Evolutionary conservation across 208 protist genomes (phyloP).

Genomic region (Phytomonas serpens): DNA sequence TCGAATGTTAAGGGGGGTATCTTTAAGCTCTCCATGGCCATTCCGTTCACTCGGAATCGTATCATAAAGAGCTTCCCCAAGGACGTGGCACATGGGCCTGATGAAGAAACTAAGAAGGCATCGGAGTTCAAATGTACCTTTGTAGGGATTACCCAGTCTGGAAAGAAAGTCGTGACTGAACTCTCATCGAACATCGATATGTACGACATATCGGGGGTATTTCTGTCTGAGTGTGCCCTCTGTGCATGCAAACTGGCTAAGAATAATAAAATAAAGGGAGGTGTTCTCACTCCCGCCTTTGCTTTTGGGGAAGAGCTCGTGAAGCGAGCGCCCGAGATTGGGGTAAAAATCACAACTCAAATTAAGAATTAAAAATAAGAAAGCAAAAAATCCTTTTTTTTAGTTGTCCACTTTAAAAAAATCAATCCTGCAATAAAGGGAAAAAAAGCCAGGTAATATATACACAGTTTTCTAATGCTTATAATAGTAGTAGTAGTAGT

Average conservation of each 20-base stretch:
- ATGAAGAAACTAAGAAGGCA: slow-evolving; percentile 25
- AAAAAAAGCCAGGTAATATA: background rate
- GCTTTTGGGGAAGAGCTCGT: slow-evolving; percentile 63
- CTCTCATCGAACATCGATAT: slow-evolving; percentile 34
- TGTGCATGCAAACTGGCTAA: slow-evolving; percentile 27
- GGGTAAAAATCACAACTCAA: slow-evolving; percentile 24
- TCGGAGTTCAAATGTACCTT: slow-evolving; percentile 44
- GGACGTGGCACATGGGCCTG: slow-evolving; percentile 32
- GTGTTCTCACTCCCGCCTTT: slow-evolving; percentile 53
- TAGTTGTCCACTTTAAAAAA: background rate
- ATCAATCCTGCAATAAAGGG: background rate
- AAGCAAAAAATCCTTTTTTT: background rate
- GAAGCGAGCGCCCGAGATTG: slow-evolving; percentile 23
- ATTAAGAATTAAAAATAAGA: background rate
- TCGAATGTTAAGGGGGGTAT: slow-evolving; percentile 21
- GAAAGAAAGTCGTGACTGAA: slow-evolving; percentile 26
- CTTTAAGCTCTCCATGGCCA: slow-evolving; percentile 15
- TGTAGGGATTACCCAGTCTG: slow-evolving; percentile 36
- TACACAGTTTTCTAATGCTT: background rate
- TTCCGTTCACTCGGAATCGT: slow-evolving; percentile 38
- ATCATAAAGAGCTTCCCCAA: slow-evolving; percentile 27
- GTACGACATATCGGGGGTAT: slow-evolving; percentile 67
- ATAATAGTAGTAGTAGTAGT: background rate
- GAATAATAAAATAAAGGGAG: slow-evolving; percentile 28
- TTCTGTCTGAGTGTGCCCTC: slow-evolving; percentile 54